A percentile compares a stretch with the other conserved stretches of the same genome.
Conservation (phyloP, 2,329 filamentous ascomycete genomes). For the Fusarium illudens region DNA sequence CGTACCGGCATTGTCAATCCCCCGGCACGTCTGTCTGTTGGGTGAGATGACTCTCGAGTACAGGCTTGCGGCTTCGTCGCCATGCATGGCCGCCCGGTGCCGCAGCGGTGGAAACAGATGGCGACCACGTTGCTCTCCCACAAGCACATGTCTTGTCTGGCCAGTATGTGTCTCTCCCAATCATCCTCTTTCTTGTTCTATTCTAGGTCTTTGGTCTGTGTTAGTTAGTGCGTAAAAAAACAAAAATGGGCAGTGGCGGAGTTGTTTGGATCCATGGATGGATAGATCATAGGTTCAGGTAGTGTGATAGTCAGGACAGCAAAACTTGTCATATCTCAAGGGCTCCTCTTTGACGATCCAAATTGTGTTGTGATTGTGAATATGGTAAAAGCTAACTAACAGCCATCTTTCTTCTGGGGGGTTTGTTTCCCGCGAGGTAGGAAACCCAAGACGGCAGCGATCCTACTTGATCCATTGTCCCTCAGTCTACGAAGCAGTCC, state of each 20-base stretch:
- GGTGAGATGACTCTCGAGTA: slow-evolving; percentile 44
- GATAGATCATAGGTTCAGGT: no score
- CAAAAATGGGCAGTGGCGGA: slow-evolving; percentile 10
- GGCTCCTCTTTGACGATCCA: slow-evolving; percentile 17
- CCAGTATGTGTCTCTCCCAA: slow-evolving; percentile 35
- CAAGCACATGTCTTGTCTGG: slow-evolving; percentile 20
- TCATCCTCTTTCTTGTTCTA: slow-evolving; percentile 10
- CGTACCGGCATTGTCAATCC: slow-evolving; percentile 41
- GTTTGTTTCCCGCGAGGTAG: slow-evolving; percentile 50
- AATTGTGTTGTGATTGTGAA: slow-evolving; percentile 22
- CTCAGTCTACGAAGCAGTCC: slow-evolving; percentile 58
- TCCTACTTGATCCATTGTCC: slow-evolving; percentile 69
- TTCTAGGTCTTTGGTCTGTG: slow-evolving; percentile 29
- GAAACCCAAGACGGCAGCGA: slow-evolving; percentile 62
- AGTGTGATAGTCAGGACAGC: neutral
- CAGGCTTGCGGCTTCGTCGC: slow-evolving; percentile 38
- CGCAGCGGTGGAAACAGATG: slow-evolving; percentile 30
- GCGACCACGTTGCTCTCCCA: slow-evolving; percentile 26
- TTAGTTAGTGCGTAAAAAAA: slow-evolving; percentile 26
- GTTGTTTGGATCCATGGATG: slow-evolving; percentile 4
- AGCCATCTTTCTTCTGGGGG: slow-evolving; percentile 20
- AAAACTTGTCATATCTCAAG: neutral
- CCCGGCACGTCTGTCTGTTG: slow-evolving; percentile 33
- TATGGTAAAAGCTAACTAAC: slow-evolving; percentile 37
- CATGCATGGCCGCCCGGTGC: slow-evolving; percentile 25